Base-by-base conservation (phyloP, 1,284 basidiomycete genomes). In the Marasmius oreades region DNA sequence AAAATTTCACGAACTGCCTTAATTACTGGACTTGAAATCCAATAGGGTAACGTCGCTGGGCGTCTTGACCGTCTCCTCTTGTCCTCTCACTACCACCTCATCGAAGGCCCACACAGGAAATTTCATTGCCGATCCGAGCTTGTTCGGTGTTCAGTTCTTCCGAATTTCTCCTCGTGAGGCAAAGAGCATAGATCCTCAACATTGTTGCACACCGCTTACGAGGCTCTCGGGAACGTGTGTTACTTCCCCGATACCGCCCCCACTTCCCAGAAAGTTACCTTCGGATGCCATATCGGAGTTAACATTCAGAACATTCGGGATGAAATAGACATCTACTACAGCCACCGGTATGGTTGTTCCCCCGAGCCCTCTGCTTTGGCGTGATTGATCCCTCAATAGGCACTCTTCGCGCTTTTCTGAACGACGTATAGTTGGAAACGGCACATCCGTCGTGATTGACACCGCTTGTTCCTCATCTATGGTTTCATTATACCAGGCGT, bases 401-500 rank as follows among this genome's bases (percentile, higher is more conserved):
- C 8, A 90, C 84, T 0, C 64, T 90, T 36, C 77, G 73, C 39
- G 79, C 86, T 3, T 90, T 90, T 64, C 69, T 89, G 33, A 85
- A 84, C 56, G 88, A 23, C 82, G 85, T 31, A 75, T 90, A 53
- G 81, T 58, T 74, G 88, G 52, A 74, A n/a, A 84, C 37, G 88
- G 88, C 0, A 87, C 88, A 4, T 88, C 87, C 0, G 68, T 87
- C 14, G 84, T 86, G 0, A 67, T 88, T 42, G 85, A 90, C 60
- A 90, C 88, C 0, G 85, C 86, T 1, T 90, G 88, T 65, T 89
- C 86, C 5, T 85, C 85, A 6, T 87, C 86, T 4, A 71, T 77
- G 33, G 80, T 86, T 12, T 85, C 87, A 2, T 71, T 90, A 14
- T 79, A 90, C 67, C 84, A 85, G 62, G 88, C 83, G 0, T 83